phyloP scores from a whole-genome alignment of 441 rosid genomes.

The Aquilaria agallochum region DNA sequence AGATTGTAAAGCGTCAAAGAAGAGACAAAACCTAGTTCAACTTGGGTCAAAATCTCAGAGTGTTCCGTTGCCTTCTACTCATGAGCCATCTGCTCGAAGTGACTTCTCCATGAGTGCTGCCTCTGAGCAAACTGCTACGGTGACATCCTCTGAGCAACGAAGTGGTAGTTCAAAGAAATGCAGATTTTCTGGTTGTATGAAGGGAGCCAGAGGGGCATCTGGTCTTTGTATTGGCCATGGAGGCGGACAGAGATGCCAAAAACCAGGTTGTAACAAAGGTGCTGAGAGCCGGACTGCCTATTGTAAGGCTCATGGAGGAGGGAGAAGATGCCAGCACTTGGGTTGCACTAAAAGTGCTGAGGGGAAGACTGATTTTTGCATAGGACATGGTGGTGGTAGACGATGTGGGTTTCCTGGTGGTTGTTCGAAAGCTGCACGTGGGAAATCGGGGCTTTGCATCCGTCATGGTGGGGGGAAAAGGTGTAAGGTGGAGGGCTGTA shows the following conservation, averaged over 20 bases:
- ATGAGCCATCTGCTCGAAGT: constrained; percentile 46
- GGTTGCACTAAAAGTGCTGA: constrained; percentile 97
- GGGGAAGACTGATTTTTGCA: constrained; percentile 91
- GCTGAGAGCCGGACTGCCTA: constrained; percentile 89
- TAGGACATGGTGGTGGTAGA: constrained; percentile 92
- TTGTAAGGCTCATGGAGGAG: constrained; percentile 95
- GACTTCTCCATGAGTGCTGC: constrained; percentile 49
- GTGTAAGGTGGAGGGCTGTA: constrained; percentile 75
- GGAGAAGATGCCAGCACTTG: constrained; percentile 84
- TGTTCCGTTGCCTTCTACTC: constrained; percentile 37
- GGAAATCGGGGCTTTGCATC: constrained; percentile 91
- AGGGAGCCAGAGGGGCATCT: constrained; percentile 90
- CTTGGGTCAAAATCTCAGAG: constrained; percentile 31
- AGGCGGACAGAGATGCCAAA: constrained; percentile 94
- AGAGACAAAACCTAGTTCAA: constrained; percentile 38
- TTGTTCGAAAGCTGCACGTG: constrained; percentile 86
- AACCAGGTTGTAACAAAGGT: constrained; percentile 81
- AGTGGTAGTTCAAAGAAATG: constrained; percentile 60
- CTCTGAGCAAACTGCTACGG: constrained; percentile 52
- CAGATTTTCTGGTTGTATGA: constrained; percentile 65
- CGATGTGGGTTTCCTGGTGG: constrained; percentile 68
- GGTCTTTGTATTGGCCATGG: constrained; percentile 96
- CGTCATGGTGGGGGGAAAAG: constrained; percentile 94
- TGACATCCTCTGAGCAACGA: constrained; percentile 52
- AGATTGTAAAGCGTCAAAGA: constrained; percentile 24